Evolutionary conservation across 306 rosid genomes (phyloP), one percentile per base, ranked within the genome.

Genomic region (Cucurbita maxima): DNA sequence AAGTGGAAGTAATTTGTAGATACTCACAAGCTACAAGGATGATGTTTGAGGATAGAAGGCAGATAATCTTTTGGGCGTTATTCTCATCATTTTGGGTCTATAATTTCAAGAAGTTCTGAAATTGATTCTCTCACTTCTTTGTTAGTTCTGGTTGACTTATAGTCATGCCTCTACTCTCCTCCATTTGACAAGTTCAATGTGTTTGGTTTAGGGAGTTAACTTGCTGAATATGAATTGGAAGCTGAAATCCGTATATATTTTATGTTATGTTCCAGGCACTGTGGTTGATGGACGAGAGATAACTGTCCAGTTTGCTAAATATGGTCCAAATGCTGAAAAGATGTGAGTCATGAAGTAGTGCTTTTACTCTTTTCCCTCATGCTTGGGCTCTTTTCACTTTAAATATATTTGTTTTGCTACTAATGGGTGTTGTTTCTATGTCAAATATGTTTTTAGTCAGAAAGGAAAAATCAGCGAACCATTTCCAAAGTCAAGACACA

Each of bases 211-310:
- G 38, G 55, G 72, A 43, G 25, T 5, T 64, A 41, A 20, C 18
- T 52, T 18, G 10, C n/a, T 18, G 51, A 34, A 9, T 19, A 19
- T 41, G 12, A 63, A 18, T 63, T 40, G 16, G 4, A n/a, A 5
- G 0, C 30, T 8, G 51, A 43, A 12, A 57, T 14, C 14, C 15
- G 3, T 20, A 20, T 53, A 20, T 37, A 40, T 25, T 5, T 52
- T 15, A 4, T 64, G 72, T 67, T 22, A 45, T 45, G 18, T 71
- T 11, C 14, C 84, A 89, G 96, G 96, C 71, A 86, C 87, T 84
- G 85, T 88, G 85, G 96, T 92, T 73, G 96, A 89, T 80, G 97
- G 97, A 19, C 96, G 96, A 11, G 97, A 92, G 82, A 92, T 92
- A 77, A 84, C 95, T 10, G 97, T 92, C 58, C 97, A 92, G 81